Percentiles rank a stretch among this genome's conserved stretches.
These are phyloP conservation scores for Globomyces sp. DNA, from an alignment of 371 early-diverging fungal species.

Conservation along the genomic window DNA sequence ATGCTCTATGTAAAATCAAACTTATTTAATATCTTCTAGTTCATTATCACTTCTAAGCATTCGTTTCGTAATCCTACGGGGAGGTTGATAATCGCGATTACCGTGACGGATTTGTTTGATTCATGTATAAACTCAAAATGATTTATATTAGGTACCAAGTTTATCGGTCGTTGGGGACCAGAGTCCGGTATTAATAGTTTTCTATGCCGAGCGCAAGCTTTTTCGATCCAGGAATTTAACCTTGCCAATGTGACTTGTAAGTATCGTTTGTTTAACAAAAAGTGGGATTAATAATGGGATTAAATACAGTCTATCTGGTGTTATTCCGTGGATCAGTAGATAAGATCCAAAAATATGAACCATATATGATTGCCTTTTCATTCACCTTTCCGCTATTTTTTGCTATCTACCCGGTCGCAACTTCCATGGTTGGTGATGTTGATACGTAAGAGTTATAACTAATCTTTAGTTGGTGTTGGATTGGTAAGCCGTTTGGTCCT, in stretches of 20 bases:
- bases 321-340: constrained; percentile 1
- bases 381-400: constrained; percentile 7
- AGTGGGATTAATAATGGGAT: constrained; percentile 6
- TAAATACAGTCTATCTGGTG: constrained; percentile 13
- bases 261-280: background rate
- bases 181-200: constrained; percentile 7
- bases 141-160: background rate
- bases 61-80: constrained; percentile 16
- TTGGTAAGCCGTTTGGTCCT: background rate
- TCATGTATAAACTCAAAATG: background rate
- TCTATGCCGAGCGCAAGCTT: constrained; percentile 1
- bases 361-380: background rate
- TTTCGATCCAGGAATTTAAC: constrained; percentile 6
- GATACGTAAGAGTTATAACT: background rate
- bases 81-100: constrained; percentile 7
- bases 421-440: constrained; percentile 10
- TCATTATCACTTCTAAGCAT: background rate
- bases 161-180: constrained; percentile 18
- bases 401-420: background rate
- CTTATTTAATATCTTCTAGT: background rate
- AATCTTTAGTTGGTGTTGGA: constrained; percentile 9
- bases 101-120: constrained; percentile 6
- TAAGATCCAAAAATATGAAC: constrained; percentile 11
- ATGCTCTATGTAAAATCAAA: background rate
- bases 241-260: background rate